Percentiles rank a stretch among this genome's conserved stretches.
phyloP scores from a whole-genome alignment of 78 protist species.

The Dictyostelium intermedium region DNA sequence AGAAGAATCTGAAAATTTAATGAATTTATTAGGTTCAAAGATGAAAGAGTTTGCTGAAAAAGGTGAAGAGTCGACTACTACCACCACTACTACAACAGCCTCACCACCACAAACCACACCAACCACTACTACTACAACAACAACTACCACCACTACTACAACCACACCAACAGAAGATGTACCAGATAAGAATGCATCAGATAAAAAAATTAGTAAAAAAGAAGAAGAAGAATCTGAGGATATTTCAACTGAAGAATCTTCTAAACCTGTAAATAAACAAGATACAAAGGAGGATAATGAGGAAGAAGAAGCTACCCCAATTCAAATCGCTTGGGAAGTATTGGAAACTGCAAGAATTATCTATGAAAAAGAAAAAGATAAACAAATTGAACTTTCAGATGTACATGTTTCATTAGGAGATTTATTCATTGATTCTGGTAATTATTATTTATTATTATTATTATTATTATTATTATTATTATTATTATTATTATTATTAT shows the following conservation, averaged over 20 bases:
- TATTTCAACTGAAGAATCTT: background rate
- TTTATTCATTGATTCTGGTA: constrained; percentile 40
- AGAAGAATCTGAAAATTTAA: constrained; percentile 30
- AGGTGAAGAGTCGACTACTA: background rate
- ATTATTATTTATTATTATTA: no score
- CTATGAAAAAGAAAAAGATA: constrained; percentile 20
- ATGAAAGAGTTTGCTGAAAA: background rate
- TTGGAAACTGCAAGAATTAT: constrained; percentile 51
- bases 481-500: background rate
- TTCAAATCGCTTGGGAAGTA: constrained; percentile 45
- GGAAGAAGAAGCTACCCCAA: background rate
- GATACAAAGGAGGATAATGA: background rate
- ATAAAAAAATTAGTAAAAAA: background rate
- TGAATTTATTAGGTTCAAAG: constrained; percentile 21
- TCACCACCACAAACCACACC: background rate
- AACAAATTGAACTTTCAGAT: constrained; percentile 19
- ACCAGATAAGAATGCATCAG: background rate
- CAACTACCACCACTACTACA: background rate
- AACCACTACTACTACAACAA: background rate
- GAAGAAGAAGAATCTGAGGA: background rate
- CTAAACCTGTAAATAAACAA: background rate
- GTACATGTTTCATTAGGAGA: constrained; percentile 36
- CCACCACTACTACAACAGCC: background rate
- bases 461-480: no score
- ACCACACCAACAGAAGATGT: background rate